Percentiles rank a stretch among this genome's conserved stretches.
Evolutionary conservation across 1,284 basidiomycete species (phyloP).

Genomic region (Sanguinoderma infundibulare): DNA sequence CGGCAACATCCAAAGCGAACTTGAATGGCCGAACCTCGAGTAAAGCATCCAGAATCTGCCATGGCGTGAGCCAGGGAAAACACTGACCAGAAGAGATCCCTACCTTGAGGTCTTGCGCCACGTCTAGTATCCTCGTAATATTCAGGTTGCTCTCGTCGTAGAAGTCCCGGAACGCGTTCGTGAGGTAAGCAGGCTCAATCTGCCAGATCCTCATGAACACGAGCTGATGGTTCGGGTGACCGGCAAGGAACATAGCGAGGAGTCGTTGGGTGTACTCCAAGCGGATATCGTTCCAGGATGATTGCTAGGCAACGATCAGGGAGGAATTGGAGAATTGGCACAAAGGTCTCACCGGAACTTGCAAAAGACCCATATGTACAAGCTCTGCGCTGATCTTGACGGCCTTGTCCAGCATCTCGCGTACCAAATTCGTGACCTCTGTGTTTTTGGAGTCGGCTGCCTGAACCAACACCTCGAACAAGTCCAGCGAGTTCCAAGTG

Average conservation of each 20-base stretch:
- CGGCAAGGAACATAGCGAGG: conserved; percentile 88
- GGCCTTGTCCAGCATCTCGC: conserved; percentile 92
- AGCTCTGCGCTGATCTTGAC: conserved; percentile 93
- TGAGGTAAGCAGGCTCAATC: conserved; percentile 84
- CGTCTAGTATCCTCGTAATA: conserved; percentile 92
- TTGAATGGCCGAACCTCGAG: conserved; percentile 88
- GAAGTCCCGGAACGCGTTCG: conserved; percentile 88
- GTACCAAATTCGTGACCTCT: conserved; percentile 76
- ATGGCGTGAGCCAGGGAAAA: not conserved
- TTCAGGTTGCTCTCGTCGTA: conserved; percentile 94
- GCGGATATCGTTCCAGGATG: conserved; percentile 88
- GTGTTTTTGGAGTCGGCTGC: conserved; percentile 72
- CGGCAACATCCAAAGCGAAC: conserved; percentile 92
- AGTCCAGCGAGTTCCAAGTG: conserved; percentile 93
- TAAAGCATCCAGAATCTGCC: conserved; percentile 86
- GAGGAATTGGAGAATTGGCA: not conserved
- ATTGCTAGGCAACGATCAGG: conserved; percentile 48
- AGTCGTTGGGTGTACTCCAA: conserved; percentile 87
- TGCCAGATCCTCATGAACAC: conserved; percentile 98
- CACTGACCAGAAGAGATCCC: not conserved
- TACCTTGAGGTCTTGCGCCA: conserved; percentile 89
- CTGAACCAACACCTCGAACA: conserved; percentile 88
- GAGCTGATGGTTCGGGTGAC: conserved; percentile 92
- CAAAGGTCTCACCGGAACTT: conserved; percentile 77
- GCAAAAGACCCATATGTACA: conserved; percentile 91